Base-by-base conservation (phyloP, 2,329 filamentous ascomycete species). In the Apiospora kogelbergensis region DNA sequence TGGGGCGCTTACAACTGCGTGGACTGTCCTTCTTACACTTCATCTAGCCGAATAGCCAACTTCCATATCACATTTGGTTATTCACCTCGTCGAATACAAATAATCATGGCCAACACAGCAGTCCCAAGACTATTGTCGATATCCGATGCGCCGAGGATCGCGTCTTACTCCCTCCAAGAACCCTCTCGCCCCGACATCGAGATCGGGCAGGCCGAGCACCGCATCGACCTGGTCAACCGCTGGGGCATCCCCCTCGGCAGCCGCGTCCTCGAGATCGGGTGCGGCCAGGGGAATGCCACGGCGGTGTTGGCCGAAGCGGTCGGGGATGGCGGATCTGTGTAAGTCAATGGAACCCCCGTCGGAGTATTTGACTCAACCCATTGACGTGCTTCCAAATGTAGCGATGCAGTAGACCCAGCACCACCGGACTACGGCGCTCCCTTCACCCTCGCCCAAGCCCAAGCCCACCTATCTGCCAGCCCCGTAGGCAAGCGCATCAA, bases 251-350 rank as follows among this genome's bases (percentile, higher is more conserved):
- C 68, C 1, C 76, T 79, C 0, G 82, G 82, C 70, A 79, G 80
- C 37, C 81, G 79, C 3, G 75, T 89, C 7, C 80, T 90, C 1
- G 88, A 90, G 74, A 76, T 90, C 45, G 88, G 87, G 65, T 89
- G 88, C 76, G 88, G 88, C 0, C 88, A 90, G 72, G 88, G 88
- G 2, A 86, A 86, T 70, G 85, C 83, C 72, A 89, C 88, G 1
- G 80, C 83, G 13, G 84, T 84, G 2, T 81, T 90, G 22, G 88
- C 87, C 63, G 74, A 81, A 72, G 81, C 77, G 24, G 81, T 86
- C 1, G 83, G 84, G 2, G 73, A 80, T 15, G 40, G 76, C 0
- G 85, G 86, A 0, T 78, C 77, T 63, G 78, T 89, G 53, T 37
- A 60, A 60, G 53, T 37, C 7, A 1, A 33, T 9, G 5, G 3